Conservation (phyloP, 768 basidiomycete genomes). For the Gymnopilus junonius region DNA sequence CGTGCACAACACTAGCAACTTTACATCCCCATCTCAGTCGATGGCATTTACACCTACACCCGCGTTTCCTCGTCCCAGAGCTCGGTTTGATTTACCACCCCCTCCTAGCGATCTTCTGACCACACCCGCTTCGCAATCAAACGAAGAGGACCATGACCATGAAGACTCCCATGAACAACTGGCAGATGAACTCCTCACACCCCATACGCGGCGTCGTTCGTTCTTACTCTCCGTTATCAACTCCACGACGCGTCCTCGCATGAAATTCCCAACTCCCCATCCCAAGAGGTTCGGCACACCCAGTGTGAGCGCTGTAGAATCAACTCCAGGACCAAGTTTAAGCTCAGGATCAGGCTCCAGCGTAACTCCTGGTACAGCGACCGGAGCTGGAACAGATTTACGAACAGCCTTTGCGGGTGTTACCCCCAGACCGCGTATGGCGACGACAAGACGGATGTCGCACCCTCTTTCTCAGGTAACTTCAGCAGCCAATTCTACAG, state of each 20-base stretch:
- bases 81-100: constrained; percentile 61
- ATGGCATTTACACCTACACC: constrained; percentile 72
- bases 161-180: constrained; percentile 25
- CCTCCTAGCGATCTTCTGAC: constrained; percentile 45
- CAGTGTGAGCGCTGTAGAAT: constrained; percentile 31
- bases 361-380: constrained; percentile 30
- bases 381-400: constrained; percentile 31
- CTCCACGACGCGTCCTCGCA: constrained; percentile 75
- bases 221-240: constrained; percentile 87
- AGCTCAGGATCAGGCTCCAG: constrained; percentile 14
- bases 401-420: constrained; percentile 64
- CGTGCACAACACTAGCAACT: constrained; percentile 38
- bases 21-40: constrained; percentile 61
- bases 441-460: constrained; percentile 46
- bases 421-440: constrained; percentile 62
- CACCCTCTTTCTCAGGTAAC: constrained; percentile 70
- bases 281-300: constrained; percentile 46
- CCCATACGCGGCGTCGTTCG: constrained; percentile 73
- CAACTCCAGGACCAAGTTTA: constrained; percentile 35
- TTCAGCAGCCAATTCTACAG: constrained; percentile 32
- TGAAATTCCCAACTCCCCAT: constrained; percentile 69
- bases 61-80: constrained; percentile 61
- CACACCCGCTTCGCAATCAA: constrained; percentile 34
- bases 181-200: constrained; percentile 61
- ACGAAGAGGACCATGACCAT: constrained; percentile 6